These are phyloP conservation scores for Gossypium anomalum DNA, from an alignment of 345 rosid species.

Conservation along the genomic window DNA sequence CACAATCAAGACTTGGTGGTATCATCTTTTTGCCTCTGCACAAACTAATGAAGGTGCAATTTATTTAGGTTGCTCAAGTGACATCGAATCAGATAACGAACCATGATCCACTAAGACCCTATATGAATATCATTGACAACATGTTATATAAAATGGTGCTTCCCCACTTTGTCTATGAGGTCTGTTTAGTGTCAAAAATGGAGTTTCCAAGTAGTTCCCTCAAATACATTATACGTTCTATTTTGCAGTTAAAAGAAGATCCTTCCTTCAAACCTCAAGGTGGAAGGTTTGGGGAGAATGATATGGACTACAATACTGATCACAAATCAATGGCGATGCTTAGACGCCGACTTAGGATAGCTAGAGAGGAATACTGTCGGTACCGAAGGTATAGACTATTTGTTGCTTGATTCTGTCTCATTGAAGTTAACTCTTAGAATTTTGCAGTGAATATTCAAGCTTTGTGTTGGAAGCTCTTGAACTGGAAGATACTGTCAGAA, in stretches of 20 bases:
- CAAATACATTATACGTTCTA: neutral
- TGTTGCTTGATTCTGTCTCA: neutral
- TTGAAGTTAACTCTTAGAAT: neutral
- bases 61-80: conserved; percentile 65
- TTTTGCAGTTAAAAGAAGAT: conserved; percentile 53
- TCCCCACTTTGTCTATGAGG: neutral
- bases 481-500: conserved; percentile 68
- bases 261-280: conserved; percentile 84
- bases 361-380: conserved; percentile 70
- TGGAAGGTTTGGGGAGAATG: conserved; percentile 79
- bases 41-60: conserved; percentile 1
- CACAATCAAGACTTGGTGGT: no score
- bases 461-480: conserved; percentile 61
- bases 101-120: conserved; percentile 77
- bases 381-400: conserved; percentile 47
- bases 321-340: conserved; percentile 80
- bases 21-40: neutral
- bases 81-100: conserved; percentile 79
- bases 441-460: conserved; percentile 57
- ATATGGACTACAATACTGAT: conserved; percentile 85
- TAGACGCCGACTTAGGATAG: conserved; percentile 67
- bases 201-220: neutral
- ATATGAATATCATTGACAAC: conserved; percentile 64
- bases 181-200: conserved; percentile 6
- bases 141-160: conserved; percentile 61